These are phyloP conservation scores for Fusarium sp. DNA, from an alignment of 2,329 filamentous ascomycete species.

Conservation along the genomic window DNA sequence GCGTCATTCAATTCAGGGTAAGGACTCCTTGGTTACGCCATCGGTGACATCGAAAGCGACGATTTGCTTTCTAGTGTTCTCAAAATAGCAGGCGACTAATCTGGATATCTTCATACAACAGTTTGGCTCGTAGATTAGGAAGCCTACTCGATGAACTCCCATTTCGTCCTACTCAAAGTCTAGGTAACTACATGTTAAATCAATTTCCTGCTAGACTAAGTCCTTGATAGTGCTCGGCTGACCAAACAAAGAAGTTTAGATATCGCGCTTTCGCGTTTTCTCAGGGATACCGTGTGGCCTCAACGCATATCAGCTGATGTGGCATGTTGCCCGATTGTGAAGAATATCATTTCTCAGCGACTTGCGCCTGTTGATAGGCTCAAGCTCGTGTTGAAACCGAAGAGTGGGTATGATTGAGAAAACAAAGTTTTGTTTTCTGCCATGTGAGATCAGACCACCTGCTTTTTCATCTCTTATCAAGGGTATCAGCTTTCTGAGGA, in stretches of 20 bases:
- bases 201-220: too few species aligned
- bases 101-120: not conserved
- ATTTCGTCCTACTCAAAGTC: not conserved
- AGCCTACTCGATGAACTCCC: not conserved
- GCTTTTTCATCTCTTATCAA: not conserved
- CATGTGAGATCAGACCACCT: not conserved
- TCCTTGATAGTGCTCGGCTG: not conserved
- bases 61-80: not conserved
- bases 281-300: constrained; percentile 5
- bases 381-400: not conserved
- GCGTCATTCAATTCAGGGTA: not conserved
- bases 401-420: not conserved
- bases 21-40: not conserved
- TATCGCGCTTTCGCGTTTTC: constrained; percentile 25
- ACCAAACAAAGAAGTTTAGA: not conserved
- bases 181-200: not conserved
- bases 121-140: not conserved
- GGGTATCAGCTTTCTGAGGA: not conserved
- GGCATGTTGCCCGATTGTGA: not conserved
- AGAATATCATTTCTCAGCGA: not conserved
- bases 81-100: not conserved
- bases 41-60: constrained; percentile 1
- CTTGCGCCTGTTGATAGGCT: not conserved
- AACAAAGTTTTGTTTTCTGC: not conserved
- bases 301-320: constrained; percentile 23